Conservation (phyloP, 108 stramenopile species). For the Pseudonitzschia multiseries region DNA sequence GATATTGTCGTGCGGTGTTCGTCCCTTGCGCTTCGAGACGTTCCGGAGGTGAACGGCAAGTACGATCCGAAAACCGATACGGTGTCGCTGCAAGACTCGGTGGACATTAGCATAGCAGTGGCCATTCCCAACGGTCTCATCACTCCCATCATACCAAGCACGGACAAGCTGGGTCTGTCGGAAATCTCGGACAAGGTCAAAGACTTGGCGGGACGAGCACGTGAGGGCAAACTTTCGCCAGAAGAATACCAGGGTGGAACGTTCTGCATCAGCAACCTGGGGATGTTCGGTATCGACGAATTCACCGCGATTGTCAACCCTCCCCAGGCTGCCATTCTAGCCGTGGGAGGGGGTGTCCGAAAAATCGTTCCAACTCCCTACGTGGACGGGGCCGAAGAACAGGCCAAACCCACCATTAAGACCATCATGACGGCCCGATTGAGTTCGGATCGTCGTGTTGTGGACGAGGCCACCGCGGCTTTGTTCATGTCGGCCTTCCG, state of each 20-base stretch:
- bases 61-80: constrained; percentile 71
- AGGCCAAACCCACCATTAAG: constrained; percentile 77
- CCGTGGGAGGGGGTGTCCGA: constrained; percentile 90
- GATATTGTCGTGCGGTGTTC: constrained; percentile 95
- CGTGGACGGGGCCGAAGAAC: constrained; percentile 74
- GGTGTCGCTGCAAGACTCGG: constrained; percentile 82
- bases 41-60: constrained; percentile 91
- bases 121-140: constrained; percentile 80
- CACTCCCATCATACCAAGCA: constrained; percentile 87
- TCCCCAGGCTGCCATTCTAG: constrained; percentile 96
- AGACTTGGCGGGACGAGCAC: constrained; percentile 91
- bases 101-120: constrained; percentile 94
- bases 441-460: constrained; percentile 97
- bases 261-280: constrained; percentile 94
- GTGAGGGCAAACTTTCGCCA: constrained; percentile 88
- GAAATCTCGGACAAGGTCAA: constrained; percentile 69
- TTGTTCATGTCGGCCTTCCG: constrained; percentile 95
- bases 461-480: constrained; percentile 98
- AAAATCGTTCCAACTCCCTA: constrained; percentile 84
- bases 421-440: constrained; percentile 93
- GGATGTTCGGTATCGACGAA: constrained; percentile 96
- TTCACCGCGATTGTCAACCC: constrained; percentile 93
- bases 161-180: constrained; percentile 75
- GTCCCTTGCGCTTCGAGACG: constrained; percentile 74
- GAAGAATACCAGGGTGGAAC: constrained; percentile 98